Conservation (phyloP, 768 basidiomycete species). For the Tylopilus cervinicoccineus region DNA sequence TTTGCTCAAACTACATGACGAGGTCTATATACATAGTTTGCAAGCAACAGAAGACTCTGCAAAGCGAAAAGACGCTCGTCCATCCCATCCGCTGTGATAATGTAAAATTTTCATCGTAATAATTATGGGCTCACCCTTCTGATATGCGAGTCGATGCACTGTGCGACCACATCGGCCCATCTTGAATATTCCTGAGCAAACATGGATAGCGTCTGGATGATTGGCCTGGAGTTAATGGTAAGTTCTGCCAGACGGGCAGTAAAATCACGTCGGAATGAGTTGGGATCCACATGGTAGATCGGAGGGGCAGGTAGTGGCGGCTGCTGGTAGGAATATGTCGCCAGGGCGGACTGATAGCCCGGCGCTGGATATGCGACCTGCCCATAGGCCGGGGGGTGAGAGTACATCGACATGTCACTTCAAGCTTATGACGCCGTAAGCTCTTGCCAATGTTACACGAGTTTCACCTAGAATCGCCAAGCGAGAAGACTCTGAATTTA, state of each 20-base stretch:
- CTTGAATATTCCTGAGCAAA: constrained; percentile 83
- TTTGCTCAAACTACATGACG: constrained; percentile 42
- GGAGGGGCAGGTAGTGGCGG: constrained; percentile 39
- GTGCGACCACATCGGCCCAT: constrained; percentile 74
- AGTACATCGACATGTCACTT: constrained; percentile 58
- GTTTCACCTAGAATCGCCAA: constrained; percentile 31
- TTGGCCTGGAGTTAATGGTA: constrained; percentile 90
- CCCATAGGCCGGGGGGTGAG: constrained; percentile 55
- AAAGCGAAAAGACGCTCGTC: constrained; percentile 22
- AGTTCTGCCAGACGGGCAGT: constrained; percentile 69
- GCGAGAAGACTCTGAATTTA: constrained; percentile 37
- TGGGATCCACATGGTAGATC: constrained; percentile 56
- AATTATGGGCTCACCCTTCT: constrained; percentile 69
- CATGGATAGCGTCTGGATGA: constrained; percentile 91
- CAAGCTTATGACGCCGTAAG: constrained; percentile 35
- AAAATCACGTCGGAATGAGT: constrained; percentile 78
- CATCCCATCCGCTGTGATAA: constrained; percentile 26
- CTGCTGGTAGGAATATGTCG: constrained; percentile 46
- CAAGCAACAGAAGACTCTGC: constrained; percentile 25
- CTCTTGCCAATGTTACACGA: constrained; percentile 31
- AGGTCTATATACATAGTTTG: constrained; percentile 44
- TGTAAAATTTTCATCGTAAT: constrained; percentile 22
- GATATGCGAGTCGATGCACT: constrained; percentile 82
- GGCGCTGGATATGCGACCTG: constrained; percentile 51
- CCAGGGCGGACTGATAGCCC: constrained; percentile 43